Base-by-base conservation (phyloP, 2,329 filamentous ascomycete species). In the Trichoderma oligosporum region DNA sequence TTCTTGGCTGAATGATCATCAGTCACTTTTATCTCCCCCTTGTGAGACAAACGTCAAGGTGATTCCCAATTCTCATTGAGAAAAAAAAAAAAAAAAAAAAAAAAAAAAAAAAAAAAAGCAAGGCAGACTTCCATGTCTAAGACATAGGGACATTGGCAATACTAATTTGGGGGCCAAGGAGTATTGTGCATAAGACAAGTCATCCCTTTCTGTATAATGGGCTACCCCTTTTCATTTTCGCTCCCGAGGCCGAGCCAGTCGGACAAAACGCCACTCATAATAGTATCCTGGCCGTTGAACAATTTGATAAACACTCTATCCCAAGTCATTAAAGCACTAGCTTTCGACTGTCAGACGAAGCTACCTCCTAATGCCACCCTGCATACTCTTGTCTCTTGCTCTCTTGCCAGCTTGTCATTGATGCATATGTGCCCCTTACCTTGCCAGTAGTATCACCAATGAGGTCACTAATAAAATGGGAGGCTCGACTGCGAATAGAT, bases 241-340 rank as follows among this genome's bases (percentile, higher is more conserved):
- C 41, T 38, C 20, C 22, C 22, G 42, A 38, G 25, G 33, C 52
- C 52, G 33, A 55, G 41, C 39, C 41, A 45, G 52, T 45, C 41
- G 52, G 41, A 25, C 52, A 55, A n/a, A 36, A 35, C 24, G 33
- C 42, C 52, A 31, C 52, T 54, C 49, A 44, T 22, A 39, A 18
- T 18, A 9, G 41, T 27, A 36, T 38, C 22, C 52, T 36, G 35
- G 39, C 39, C 38, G 42, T 39, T 33, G 41, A 29, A n/a, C 16
- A 14, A n/a, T n/a, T 22, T 55, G 52, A 31, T 27, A 8, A 46
- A 9, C 22, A 27, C 33, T 22, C n/a, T n/a, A n/a, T n/a, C 48
- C 41, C 52, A 33, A 33, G 9, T 54, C 31, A 27, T 25, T 35
- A 39, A 39, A 45, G 31, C 29, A 12, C 22, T 46, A 6, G 22